A percentile compares a stretch with the other conserved stretches of the same genome.
Evolutionary conservation across 192 early-diverging fungal genomes (phyloP).

Genomic region (Phycomyces nitens): DNA sequence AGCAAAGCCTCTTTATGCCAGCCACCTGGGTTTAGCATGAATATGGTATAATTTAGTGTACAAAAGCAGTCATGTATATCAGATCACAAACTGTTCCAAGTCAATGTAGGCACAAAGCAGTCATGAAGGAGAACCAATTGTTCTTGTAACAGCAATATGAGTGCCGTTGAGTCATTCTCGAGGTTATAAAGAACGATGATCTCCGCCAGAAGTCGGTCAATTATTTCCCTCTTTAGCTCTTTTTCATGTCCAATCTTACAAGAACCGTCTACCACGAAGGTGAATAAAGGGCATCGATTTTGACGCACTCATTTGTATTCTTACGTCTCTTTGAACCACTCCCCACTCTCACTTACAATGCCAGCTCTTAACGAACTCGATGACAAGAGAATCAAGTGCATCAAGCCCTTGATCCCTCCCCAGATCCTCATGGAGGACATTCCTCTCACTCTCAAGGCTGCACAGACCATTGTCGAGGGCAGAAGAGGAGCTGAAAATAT

Average conservation of each 20-base stretch:
- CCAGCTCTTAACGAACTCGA: slow-evolving; percentile 89
- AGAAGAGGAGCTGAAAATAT: slow-evolving; percentile 62
- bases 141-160: too few relatives aligned
- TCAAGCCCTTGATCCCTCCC: slow-evolving; percentile 82
- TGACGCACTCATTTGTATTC: neutral
- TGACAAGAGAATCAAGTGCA: slow-evolving; percentile 80
- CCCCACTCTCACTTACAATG: neutral
- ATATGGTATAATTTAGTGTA: too few relatives aligned
- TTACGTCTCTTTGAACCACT: neutral
- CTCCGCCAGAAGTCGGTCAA: neutral
- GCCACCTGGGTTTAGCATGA: too few relatives aligned
- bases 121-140: too few relatives aligned
- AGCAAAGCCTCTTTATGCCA: too few relatives aligned
- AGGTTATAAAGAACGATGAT: neutral
- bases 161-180: too few relatives aligned
- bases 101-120: too few relatives aligned
- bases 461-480: slow-evolving; percentile 68
- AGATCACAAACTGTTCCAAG: too few relatives aligned
- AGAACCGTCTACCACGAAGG: slow-evolving; percentile 2
- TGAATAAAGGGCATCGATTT: neutral
- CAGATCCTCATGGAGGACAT: slow-evolving; percentile 91
- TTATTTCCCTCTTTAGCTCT: neutral
- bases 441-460: slow-evolving; percentile 71
- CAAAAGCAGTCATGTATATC: too few relatives aligned
- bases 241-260: neutral